Evolutionary conservation across 2,329 filamentous ascomycete species (phyloP), one percentile per base, ranked within the genome.

Genomic region (Ophiostoma quercus): DNA sequence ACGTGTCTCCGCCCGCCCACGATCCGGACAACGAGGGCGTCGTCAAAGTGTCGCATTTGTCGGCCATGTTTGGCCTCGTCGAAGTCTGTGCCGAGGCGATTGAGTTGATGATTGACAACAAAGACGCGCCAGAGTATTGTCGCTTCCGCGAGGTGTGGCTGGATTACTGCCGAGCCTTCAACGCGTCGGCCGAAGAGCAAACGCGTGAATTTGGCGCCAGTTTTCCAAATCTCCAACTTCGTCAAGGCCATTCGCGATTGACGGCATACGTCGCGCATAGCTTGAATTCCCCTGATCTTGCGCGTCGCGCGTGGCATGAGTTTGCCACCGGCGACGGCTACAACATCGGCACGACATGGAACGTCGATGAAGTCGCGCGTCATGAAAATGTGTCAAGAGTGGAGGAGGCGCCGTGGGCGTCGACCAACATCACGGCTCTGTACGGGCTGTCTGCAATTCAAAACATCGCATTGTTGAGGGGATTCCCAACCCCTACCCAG

Each of bases 341-440:
- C 32, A n/a, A 37, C 19, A 3, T n/a, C 60, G 19, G 2, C 16
- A 63, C 60, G 1, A 16, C 22, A 22, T 63, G 60, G 60, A 19
- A 16, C 1, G 60, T 63, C 32, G 7, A 37, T 6, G 16, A n/a
- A 3, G 60, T 63, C 8, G 29, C 29, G 16, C 60, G 14, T 7
- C 60, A 63, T 63, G 60, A 63, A 16, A 63, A 63, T 11, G 60
- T 63, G 19, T 16, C 60, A 1, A 19, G 29, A 6, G 60, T 39
- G 14, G 29, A 63, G 7, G 60, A 63, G 7, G 60, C 60, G 7
- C 60, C 60, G 16, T 63, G 60, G 60, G 60, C 39, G 60, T 63
- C 60, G 29, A 63, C 60, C 14, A 63, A 63, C 60, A 63, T 63
- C 32, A 63, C 60, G 60, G 60, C 60, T 6, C 32, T 63, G 16